phyloP scores from a whole-genome alignment of 2,329 filamentous ascomycete species.

The Fragosphaeria purpurea region DNA sequence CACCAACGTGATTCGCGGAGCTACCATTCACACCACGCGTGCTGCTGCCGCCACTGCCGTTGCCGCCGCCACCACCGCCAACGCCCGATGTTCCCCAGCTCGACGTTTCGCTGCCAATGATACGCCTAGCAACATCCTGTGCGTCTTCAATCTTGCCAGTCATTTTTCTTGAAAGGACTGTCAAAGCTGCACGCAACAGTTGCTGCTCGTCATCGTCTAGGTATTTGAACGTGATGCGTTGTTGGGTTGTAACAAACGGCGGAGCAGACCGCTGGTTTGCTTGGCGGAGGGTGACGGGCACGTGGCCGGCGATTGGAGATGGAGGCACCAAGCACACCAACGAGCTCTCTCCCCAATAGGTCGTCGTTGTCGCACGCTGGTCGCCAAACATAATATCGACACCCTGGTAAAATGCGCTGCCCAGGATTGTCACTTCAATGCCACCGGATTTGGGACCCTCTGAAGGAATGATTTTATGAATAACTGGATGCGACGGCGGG shows the following conservation, averaged over 20 bases:
- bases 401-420: conserved; percentile 64
- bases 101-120: conserved; percentile 39
- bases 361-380: conserved; percentile 56
- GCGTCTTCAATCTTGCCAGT: conserved; percentile 53
- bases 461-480: conserved; percentile 73
- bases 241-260: conserved; percentile 28
- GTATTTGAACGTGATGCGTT: conserved; percentile 56
- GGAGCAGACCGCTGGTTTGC: conserved; percentile 26
- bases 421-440: conserved; percentile 77
- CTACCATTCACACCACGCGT: conserved; percentile 25
- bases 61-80: conserved; percentile 18
- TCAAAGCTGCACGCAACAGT: conserved; percentile 57
- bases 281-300: conserved; percentile 60
- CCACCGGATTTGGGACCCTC: conserved; percentile 77
- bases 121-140: conserved; percentile 50
- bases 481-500: conserved; percentile 38
- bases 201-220: conserved; percentile 60
- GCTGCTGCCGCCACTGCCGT: conserved; percentile 32
- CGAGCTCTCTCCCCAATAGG: conserved; percentile 72
- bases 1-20: conserved; percentile 23
- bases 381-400: conserved; percentile 79
- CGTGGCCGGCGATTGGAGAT: conserved; percentile 54
- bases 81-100: conserved; percentile 32
- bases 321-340: conserved; percentile 71
- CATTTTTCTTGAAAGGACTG: conserved; percentile 49